Conservation (phyloP, 768 basidiomycete species). For the Thelephora ganbajun region DNA sequence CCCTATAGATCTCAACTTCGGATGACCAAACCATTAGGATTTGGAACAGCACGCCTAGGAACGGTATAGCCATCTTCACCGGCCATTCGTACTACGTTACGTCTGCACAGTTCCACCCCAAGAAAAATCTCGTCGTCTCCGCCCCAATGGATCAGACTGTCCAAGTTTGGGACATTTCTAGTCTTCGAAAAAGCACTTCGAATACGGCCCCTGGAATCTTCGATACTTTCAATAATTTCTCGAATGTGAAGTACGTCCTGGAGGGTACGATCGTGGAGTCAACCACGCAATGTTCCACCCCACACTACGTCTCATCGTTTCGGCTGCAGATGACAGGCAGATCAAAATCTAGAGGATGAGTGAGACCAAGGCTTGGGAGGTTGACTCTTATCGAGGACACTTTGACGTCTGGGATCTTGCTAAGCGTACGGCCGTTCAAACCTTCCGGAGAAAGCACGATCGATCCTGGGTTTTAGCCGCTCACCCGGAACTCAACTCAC, state of each 20-base stretch:
- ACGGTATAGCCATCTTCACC: constrained; percentile 95
- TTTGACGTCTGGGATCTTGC: constrained; percentile 99
- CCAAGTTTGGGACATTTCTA: constrained; percentile 98
- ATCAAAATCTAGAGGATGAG: constrained; percentile 99
- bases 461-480: constrained; percentile 96
- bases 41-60: constrained; percentile 98
- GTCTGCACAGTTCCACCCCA: constrained; percentile 97
- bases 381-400: constrained; percentile 94
- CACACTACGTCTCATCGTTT: constrained; percentile 90
- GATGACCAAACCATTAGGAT: constrained; percentile 99
- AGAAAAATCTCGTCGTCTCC: constrained; percentile 95
- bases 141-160: constrained; percentile 99
- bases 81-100: constrained; percentile 99
- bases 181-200: constrained; percentile 79
- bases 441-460: constrained; percentile 92
- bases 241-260: constrained; percentile 94
- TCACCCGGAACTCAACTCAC: constrained; percentile 94
- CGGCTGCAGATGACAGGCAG: constrained; percentile 90
- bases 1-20: constrained; percentile 59
- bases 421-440: constrained; percentile 92
- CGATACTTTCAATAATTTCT: constrained; percentile 82
- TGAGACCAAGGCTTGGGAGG: constrained; percentile 99
- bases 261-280: constrained; percentile 92
- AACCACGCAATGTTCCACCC: constrained; percentile 98
- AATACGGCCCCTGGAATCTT: constrained; percentile 55